Evolutionary conservation across 208 protist species (phyloP).

Genomic region (Trypanosoma scelopori): DNA sequence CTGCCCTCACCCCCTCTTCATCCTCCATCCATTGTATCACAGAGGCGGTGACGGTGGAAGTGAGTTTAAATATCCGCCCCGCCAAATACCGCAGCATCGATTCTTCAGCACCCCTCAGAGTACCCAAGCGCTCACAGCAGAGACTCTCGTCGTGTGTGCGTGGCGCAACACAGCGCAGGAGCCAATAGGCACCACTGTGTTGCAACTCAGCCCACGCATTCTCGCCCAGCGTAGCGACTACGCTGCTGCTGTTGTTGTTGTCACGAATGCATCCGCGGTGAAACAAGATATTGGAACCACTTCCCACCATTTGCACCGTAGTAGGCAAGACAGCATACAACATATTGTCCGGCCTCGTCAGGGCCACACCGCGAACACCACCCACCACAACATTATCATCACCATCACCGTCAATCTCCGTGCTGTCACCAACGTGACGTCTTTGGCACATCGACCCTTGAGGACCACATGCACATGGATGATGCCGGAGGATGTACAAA

Average conservation of each 20-base stretch:
- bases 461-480: not conserved
- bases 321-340: slow-evolving; percentile 10
- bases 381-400: not conserved
- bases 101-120: not conserved
- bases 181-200: slow-evolving; percentile 18
- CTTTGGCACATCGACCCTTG: not conserved
- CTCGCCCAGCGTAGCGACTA: not conserved
- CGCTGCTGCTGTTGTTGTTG: not conserved
- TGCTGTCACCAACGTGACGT: not conserved
- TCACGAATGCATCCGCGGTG: slow-evolving; percentile 14
- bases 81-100: slow-evolving; percentile 9
- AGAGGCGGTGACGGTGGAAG: slow-evolving; percentile 4
- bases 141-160: not conserved
- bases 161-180: slow-evolving; percentile 7
- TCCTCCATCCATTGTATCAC: slow-evolving; percentile 19
- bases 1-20: not conserved
- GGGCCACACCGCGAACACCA: not conserved
- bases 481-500: not conserved
- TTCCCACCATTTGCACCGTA: slow-evolving; percentile 14
- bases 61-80: slow-evolving; percentile 9
- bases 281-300: slow-evolving; percentile 18
- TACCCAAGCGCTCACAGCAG: not conserved
- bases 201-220: slow-evolving; percentile 19
- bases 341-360: not conserved
- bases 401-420: not conserved